A percentile compares a stretch with the other conserved stretches of the same genome.
Conservation (phyloP, 352 stramenopile genomes). For the Peronospora destructor region DNA sequence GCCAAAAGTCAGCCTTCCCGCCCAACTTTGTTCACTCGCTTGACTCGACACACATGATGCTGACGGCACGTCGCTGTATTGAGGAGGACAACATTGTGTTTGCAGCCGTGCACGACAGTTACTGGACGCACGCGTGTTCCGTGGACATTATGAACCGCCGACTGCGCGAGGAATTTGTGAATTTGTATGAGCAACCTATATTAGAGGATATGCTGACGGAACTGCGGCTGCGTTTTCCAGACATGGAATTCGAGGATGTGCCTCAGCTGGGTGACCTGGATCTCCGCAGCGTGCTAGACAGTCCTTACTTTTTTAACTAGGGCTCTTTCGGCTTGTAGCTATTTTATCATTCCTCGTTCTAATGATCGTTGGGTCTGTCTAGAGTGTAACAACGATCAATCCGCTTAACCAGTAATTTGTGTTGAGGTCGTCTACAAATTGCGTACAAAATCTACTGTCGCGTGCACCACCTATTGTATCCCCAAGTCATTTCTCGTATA, state of each 20-base stretch:
- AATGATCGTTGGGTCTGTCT: slow-evolving; percentile 12
- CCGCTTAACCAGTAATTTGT: not conserved
- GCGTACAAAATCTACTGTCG: no score
- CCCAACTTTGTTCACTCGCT: slow-evolving; percentile 99
- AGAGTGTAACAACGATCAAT: slow-evolving; percentile 36
- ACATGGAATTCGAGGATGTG: slow-evolving; percentile 91
- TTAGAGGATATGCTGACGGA: slow-evolving; percentile 91
- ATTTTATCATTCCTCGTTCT: slow-evolving; percentile 23
- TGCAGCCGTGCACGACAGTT: slow-evolving; percentile 98
- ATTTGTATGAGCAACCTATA: slow-evolving; percentile 96
- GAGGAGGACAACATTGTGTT: slow-evolving; percentile 90
- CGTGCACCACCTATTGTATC: no score
- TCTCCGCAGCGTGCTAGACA: slow-evolving; percentile 91
- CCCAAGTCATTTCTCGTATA: no score
- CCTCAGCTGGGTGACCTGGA: slow-evolving; percentile 91
- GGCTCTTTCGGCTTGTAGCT: slow-evolving; percentile 11
- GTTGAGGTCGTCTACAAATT: no score
- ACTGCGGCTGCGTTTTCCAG: slow-evolving; percentile 93
- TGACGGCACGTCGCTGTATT: slow-evolving; percentile 94
- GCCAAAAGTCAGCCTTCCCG: slow-evolving; percentile 96
- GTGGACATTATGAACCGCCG: slow-evolving; percentile 96
- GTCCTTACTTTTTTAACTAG: slow-evolving; percentile 99
- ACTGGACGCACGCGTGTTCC: slow-evolving; percentile 95
- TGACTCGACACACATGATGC: slow-evolving; percentile 99
- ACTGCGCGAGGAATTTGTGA: slow-evolving; percentile 91